Evolutionary conservation across 371 early-diverging fungal species (phyloP).

Genomic region (Mortierella sp.): DNA sequence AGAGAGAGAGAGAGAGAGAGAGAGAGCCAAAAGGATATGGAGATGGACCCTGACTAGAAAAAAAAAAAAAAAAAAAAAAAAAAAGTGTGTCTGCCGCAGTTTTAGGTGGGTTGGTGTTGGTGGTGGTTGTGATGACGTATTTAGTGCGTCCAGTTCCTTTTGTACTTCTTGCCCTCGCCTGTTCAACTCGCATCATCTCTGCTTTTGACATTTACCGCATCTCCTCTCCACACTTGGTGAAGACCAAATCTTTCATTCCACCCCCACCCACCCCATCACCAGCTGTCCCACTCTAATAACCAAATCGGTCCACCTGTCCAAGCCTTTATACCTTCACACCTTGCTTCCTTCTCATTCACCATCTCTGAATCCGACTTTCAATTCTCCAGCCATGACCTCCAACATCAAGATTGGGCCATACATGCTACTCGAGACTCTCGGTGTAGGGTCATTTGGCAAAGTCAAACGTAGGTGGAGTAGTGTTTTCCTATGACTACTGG

Average conservation of each 20-base stretch:
- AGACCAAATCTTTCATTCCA: neutral
- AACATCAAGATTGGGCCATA: constrained; percentile 90
- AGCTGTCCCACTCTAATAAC: neutral
- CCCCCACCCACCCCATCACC: neutral
- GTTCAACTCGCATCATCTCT: neutral
- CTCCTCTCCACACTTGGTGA: neutral
- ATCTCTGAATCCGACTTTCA: neutral
- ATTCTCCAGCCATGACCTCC: constrained; percentile 36
- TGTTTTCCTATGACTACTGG: no score
- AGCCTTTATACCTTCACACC: neutral
- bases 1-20: neutral
- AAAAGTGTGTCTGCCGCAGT: no score
- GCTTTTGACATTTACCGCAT: neutral
- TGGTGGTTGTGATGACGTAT: no score
- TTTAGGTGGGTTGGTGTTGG: no score
- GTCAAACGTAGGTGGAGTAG: constrained; percentile 84
- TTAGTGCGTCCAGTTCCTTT: no score
- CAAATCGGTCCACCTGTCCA: neutral
- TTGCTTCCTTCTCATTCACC: neutral
- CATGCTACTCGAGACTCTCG: constrained; percentile 92
- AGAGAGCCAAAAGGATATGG: no score
- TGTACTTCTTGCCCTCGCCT: no score
- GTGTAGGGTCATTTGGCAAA: constrained; percentile 97
- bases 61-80: no score
- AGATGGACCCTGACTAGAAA: no score